Percentiles rank a stretch among this genome's conserved stretches.
phyloP scores from a whole-genome alignment of 1,284 basidiomycete species.

The Porogramme epimiltina region DNA sequence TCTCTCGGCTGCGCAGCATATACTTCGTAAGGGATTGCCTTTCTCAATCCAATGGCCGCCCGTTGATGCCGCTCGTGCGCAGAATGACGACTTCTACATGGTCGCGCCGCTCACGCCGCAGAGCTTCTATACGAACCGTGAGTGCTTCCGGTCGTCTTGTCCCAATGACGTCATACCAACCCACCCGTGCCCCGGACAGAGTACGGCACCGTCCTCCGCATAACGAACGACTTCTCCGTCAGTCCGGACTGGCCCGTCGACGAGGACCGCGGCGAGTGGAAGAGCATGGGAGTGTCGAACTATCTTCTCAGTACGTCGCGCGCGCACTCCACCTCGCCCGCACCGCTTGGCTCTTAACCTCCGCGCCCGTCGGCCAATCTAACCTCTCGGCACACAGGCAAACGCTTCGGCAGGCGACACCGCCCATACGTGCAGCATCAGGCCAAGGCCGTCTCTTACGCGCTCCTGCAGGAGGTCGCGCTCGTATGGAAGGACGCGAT shows the following conservation, averaged over 20 bases:
- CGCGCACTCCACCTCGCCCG: not conserved
- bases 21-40: conserved; percentile 26
- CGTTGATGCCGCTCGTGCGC: not conserved
- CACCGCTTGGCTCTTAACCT: not conserved
- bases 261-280: conserved; percentile 34
- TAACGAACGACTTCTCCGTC: conserved; percentile 29
- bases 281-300: conserved; percentile 33
- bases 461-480: conserved; percentile 34
- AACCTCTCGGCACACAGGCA: conserved; percentile 22
- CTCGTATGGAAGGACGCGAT: conserved; percentile 30
- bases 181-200: conserved; percentile 12
- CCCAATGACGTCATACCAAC: not conserved
- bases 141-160: not conserved
- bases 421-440: conserved; percentile 44
- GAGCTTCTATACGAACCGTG: conserved; percentile 31
- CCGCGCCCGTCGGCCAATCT: not conserved
- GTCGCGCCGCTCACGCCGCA: conserved; percentile 23
- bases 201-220: conserved; percentile 36
- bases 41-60: not conserved
- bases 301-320: conserved; percentile 26
- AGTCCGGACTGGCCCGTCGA: conserved; percentile 22
- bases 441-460: conserved; percentile 34
- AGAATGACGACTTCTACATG: conserved; percentile 35
- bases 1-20: conserved; percentile 15
- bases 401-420: conserved; percentile 37